Base-by-base conservation (phyloP, 1,139 yeast genomes). In the Blastobotrys illinoisensis region DNA sequence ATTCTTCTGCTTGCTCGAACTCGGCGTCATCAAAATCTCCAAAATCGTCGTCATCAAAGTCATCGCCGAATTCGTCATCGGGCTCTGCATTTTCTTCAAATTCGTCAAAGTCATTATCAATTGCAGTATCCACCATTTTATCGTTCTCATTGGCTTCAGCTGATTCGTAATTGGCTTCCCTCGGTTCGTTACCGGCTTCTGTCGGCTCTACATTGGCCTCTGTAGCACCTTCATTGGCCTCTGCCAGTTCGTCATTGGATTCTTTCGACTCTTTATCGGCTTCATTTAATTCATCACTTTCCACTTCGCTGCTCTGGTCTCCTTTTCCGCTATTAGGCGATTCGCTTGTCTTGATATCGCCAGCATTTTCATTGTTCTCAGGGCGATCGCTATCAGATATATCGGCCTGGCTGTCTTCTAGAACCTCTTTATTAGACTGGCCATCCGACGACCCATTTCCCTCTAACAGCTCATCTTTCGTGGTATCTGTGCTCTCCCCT, bases 41-140 rank as follows among this genome's bases (percentile, higher is more conserved):
- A 50, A 60, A 60, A n/a, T 60, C 67, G 47, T 58, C 60, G 13
- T 48, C 58, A 19, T 50, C 40, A 32, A 32, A 32, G 16, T n/a
- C 40, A 4, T 32, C 40, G 16, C 63, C 70, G 51, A 60, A 61
- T 13, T 61, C 68, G 43, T 60, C 61, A 9, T 51, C 61, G 40
- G 50, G 20, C 14, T 48, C 6, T 46, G 3, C 6, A 16, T 16
- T 14, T 18, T 48, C 59, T 21, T 51, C 59, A 16, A 44, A 46
- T 24, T 49, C 54, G 50, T 60, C 68, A 44, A 59, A 61, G 9
- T 51, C 61, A 11, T 49, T 51, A n/a, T 36, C 50, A 19, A 16
- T 43, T 16, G 14, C 24, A n/a, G 46, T 47, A 5, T n/a, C n/a
- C n/a, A n/a, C n/a, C n/a, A n/a, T n/a, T n/a, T n/a, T n/a, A n/a